Evolutionary conservation across 1,139 yeast species (phyloP), one percentile per base, ranked within the genome.

Genomic region (Entelexis sorbosivorans): DNA sequence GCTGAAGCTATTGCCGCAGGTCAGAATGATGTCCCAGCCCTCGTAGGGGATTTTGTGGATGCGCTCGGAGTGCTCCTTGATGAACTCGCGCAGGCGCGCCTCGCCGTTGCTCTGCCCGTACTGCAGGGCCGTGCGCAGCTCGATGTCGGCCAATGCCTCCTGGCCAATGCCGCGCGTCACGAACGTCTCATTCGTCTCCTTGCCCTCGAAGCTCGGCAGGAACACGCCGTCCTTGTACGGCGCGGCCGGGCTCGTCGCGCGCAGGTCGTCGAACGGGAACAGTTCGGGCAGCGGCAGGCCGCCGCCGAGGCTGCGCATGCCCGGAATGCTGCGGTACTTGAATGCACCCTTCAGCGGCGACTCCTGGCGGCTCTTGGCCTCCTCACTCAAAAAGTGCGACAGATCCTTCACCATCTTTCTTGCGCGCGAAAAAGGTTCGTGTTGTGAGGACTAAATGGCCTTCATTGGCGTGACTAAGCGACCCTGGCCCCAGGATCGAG

Each of bases 261-360:
- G 66, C 49, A 88, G 65, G 60, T 78, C 77, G 63, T 86, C 87
- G 76, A 89, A 86, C 48, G 98, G 98, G 76, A 91, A 91, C 67
- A 84, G 82, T 60, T 82, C 89, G 19, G 96, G 72, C 63, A 86
- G 71, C 19, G 98, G 98, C 61, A 91, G 76, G 7, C 98, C 98
- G 59, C 98, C 98, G 51, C 96, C 98, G 56, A 91, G 77, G 64
- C 88, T 88, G 52, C 89, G 80, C 65, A 91, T 74, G 49, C 81
- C 79, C 43, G 95, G 95, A 59, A 78, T 75, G 44, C 73, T 72
- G 64, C 73, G 83, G 71, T 82, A 83, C 65, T 78, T 79, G 73
- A 88, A 85, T 20, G 95, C 94, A 44, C 78, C 71, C 70, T 91
- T 91, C 67, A 91, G 75, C 16, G 87, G 82, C 17, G 96, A 87